Percentiles rank a stretch among this genome's conserved stretches.
Evolutionary conservation across 495 filamentous ascomycete species (phyloP).

Genomic region (Penicillium diatomitis): DNA sequence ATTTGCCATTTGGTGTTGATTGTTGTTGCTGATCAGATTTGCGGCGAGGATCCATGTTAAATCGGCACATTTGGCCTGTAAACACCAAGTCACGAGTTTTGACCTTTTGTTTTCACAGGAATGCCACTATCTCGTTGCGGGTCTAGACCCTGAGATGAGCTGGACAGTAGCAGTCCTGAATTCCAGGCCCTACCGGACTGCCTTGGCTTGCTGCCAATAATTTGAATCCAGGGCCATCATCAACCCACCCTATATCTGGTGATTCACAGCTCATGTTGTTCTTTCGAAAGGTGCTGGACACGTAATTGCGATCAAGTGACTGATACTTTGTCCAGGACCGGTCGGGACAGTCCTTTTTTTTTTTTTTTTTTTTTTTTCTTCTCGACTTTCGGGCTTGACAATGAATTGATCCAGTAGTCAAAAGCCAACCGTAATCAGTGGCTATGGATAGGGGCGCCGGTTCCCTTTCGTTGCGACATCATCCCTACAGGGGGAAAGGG

Average conservation of each 20-base stretch:
- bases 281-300: neutral
- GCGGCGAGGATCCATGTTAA: neutral
- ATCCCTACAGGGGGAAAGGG: too few species aligned
- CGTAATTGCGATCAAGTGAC: too few species aligned
- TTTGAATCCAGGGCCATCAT: neutral
- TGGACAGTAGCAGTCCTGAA: constrained; percentile 20
- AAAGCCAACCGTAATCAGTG: too few species aligned
- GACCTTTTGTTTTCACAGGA: constrained; percentile 2
- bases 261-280: neutral
- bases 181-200: constrained; percentile 6
- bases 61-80: too few species aligned
- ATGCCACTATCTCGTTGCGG: constrained; percentile 11
- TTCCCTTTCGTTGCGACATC: too few species aligned
- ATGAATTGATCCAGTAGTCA: too few species aligned
- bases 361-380: too few species aligned
- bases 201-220: constrained; percentile 4
- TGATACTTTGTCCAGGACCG: too few species aligned
- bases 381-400: too few species aligned
- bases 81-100: too few species aligned
- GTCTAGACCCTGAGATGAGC: constrained; percentile 9
- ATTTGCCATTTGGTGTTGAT: neutral
- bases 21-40: neutral
- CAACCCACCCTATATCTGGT: neutral
- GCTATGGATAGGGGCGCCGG: too few species aligned
- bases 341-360: too few species aligned